These are phyloP conservation scores for Lecanosticta acicola DNA, from an alignment of 2,329 filamentous ascomycete genomes.

Conservation along the genomic window DNA sequence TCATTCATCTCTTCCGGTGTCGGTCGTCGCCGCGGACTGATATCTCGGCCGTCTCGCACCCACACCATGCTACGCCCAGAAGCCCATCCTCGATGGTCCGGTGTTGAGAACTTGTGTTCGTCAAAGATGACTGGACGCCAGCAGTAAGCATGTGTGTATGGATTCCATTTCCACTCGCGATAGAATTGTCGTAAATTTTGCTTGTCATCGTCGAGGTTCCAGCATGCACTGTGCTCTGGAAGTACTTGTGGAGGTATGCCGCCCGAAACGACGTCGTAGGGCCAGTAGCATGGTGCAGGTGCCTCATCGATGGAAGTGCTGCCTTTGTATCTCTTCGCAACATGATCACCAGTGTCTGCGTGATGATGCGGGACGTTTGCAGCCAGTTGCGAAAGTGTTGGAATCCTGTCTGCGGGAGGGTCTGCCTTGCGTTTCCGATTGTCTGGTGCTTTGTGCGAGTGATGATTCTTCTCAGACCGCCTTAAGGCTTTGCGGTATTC, in stretches of 20 bases:
- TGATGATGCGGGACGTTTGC: background rate
- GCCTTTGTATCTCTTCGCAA: background rate
- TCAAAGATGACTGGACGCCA: background rate
- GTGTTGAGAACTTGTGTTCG: background rate
- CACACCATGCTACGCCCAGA: background rate
- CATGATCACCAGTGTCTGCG: background rate
- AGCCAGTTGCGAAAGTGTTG: too few relatives aligned
- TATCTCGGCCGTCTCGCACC: background rate
- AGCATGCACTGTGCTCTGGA: background rate
- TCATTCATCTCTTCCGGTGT: background rate
- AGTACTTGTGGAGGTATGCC: background rate
- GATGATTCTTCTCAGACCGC: background rate
- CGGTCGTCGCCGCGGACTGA: background rate
- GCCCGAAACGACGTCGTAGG: slow-evolving; percentile 1
- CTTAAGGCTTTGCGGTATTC: background rate
- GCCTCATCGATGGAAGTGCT: background rate
- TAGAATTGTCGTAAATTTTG: background rate
- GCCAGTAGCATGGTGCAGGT: background rate
- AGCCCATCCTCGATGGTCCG: background rate
- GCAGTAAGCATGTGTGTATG: background rate
- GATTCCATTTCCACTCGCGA: background rate
- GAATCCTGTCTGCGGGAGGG: background rate
- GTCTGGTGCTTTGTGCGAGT: background rate
- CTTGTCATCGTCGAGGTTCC: background rate
- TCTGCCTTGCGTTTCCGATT: background rate